Percentiles rank a stretch among this genome's conserved stretches.
phyloP scores from a whole-genome alignment of 164 flowering plant species.

The Macadamia integrifolia region DNA sequence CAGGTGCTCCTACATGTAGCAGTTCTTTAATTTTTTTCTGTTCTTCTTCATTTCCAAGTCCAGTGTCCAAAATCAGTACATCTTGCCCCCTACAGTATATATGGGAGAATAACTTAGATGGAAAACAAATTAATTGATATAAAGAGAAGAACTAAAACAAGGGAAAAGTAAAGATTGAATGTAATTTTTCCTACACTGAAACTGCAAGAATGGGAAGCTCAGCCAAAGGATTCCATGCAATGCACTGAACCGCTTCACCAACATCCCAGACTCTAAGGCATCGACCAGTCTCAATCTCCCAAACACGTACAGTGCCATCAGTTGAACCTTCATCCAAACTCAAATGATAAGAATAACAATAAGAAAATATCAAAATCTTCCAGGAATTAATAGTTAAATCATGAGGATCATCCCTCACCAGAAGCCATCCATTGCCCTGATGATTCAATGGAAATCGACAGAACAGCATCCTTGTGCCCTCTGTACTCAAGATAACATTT shows the following conservation, averaged over 20 bases:
- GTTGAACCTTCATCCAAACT: slow-evolving; percentile 49
- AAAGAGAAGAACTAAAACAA: background rate
- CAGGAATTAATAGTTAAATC: background rate
- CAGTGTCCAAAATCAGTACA: slow-evolving; percentile 68
- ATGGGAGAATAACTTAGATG: slow-evolving; percentile 1
- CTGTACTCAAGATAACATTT: slow-evolving; percentile 80
- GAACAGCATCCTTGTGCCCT: slow-evolving; percentile 80
- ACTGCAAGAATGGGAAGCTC: slow-evolving; percentile 77
- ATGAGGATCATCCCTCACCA: slow-evolving; percentile 30
- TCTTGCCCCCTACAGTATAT: slow-evolving; percentile 59
- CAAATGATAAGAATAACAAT: background rate
- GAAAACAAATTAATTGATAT: background rate
- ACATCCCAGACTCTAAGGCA: slow-evolving; percentile 68
- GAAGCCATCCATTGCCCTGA: slow-evolving; percentile 94
- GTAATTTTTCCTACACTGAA: slow-evolving; percentile 38
- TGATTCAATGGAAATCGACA: slow-evolving; percentile 60
- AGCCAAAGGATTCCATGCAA: slow-evolving; percentile 87
- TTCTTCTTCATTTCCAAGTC: slow-evolving; percentile 66
- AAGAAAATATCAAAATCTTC: background rate
- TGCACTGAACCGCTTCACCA: slow-evolving; percentile 58
- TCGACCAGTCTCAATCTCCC: slow-evolving; percentile 95
- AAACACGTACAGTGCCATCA: slow-evolving; percentile 88
- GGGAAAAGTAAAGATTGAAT: background rate
- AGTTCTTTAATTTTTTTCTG: slow-evolving; percentile 55
- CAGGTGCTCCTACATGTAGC: slow-evolving; percentile 38